These are phyloP conservation scores for Astrothelium subdiscretum DNA, from an alignment of 495 filamentous ascomycete genomes.

Conservation along the genomic window DNA sequence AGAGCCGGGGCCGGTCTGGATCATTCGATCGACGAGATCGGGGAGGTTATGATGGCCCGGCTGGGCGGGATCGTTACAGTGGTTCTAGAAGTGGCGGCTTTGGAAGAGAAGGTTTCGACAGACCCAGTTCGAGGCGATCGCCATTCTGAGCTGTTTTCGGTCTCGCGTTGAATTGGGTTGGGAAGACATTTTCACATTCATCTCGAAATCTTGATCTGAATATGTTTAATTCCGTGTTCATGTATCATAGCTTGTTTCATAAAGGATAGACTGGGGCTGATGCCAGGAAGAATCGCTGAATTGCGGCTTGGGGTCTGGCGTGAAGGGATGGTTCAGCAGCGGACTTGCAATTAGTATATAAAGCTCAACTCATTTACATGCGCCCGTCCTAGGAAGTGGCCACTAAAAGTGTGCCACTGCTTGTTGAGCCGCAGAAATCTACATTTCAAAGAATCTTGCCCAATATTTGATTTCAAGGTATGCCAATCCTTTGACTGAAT, in stretches of 20 bases:
- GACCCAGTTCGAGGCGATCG: background rate
- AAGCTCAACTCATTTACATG: background rate
- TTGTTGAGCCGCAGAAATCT: no score
- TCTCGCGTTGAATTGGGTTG: background rate
- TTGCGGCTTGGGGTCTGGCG: background rate
- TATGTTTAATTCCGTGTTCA: background rate
- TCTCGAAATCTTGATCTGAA: background rate
- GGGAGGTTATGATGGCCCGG: background rate
- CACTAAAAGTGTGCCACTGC: no score
- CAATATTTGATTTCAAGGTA: no score
- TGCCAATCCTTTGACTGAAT: background rate
- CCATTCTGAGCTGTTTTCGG: background rate
- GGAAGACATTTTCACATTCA: background rate
- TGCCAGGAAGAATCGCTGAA: background rate
- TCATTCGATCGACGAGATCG: slow-evolving; percentile 8
- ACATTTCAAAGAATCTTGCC: no score
- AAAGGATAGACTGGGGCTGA: background rate
- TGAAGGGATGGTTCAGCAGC: background rate
- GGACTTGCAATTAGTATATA: background rate
- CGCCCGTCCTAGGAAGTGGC: background rate
- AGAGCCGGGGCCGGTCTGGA: background rate
- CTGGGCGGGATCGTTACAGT: background rate
- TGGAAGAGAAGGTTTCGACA: slow-evolving; percentile 1
- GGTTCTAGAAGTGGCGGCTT: slow-evolving; percentile 1
- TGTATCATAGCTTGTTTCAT: background rate